A percentile compares a stretch with the other conserved stretches of the same genome.
Evolutionary conservation across 345 rosid species (phyloP).

Genomic region (Camelina hispida): DNA sequence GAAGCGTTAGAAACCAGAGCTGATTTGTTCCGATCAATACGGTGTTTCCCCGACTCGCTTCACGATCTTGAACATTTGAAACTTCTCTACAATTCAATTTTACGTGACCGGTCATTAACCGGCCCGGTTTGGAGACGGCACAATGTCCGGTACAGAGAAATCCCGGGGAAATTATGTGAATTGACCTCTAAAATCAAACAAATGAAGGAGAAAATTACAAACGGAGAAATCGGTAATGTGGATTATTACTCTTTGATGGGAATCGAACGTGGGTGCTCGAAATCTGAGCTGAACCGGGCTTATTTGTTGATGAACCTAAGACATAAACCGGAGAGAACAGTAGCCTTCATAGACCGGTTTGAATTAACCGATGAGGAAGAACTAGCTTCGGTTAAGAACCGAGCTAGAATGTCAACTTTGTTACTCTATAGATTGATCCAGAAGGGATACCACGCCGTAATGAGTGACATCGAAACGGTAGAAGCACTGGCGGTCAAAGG

Average conservation of each 20-base stretch:
- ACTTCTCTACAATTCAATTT: constrained; percentile 75
- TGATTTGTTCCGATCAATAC: constrained; percentile 64
- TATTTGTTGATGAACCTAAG: constrained; percentile 70
- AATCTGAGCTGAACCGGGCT: constrained; percentile 88
- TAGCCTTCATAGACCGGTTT: constrained; percentile 69
- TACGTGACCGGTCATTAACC: constrained; percentile 79
- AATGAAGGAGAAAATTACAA: constrained; percentile 73
- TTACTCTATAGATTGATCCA: constrained; percentile 84
- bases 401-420: constrained; percentile 76
- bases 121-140: constrained; percentile 97
- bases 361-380: constrained; percentile 74
- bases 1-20: constrained; percentile 90
- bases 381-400: constrained; percentile 66
- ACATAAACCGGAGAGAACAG: constrained; percentile 89
- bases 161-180: constrained; percentile 79
- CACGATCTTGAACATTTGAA: constrained; percentile 92
- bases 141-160: constrained; percentile 77
- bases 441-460: constrained; percentile 69
- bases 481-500: constrained; percentile 65
- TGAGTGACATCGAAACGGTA: constrained; percentile 61
- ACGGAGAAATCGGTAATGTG: constrained; percentile 74
- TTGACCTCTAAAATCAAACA: constrained; percentile 64
- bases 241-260: constrained; percentile 87
- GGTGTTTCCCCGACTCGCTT: constrained; percentile 83
- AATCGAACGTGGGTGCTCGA: constrained; percentile 76